A percentile compares a stretch with the other conserved stretches of the same genome.
These are phyloP conservation scores for Kluyveromyces nonfermentans DNA, from an alignment of 805 yeast species.

Conservation along the genomic window DNA sequence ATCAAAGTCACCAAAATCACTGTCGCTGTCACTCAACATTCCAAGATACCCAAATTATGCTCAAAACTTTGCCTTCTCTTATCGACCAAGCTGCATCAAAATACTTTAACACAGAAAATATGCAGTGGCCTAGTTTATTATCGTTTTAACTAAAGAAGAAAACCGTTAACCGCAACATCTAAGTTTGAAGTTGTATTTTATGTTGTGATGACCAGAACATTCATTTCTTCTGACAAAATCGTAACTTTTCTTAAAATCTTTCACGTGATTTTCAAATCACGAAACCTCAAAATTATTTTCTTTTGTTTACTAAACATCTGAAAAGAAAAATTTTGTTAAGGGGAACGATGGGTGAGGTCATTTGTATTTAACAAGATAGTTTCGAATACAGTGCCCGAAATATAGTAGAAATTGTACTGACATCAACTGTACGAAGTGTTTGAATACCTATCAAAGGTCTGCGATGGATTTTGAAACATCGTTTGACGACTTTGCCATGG, in stretches of 20 bases:
- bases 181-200: no score
- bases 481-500: constrained; percentile 17
- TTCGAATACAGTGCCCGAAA: neutral
- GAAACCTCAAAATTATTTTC: neutral
- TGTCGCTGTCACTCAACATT: constrained; percentile 16
- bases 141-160: neutral
- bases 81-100: neutral
- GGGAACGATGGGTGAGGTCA: neutral
- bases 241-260: no score
- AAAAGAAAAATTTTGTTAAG: constrained; percentile 1
- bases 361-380: neutral
- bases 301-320: constrained; percentile 5
- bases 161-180: neutral
- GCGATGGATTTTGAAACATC: constrained; percentile 20
- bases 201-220: no score
- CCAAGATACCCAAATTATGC: neutral
- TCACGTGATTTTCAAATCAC: neutral
- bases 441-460: neutral
- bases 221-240: neutral
- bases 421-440: neutral
- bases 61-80: neutral
- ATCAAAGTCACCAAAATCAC: constrained; percentile 29
- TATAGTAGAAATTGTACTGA: neutral
- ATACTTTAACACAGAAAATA: neutral
- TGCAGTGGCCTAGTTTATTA: neutral